Conservation (phyloP, 768 basidiomycete genomes). For the Suillus americanus region DNA sequence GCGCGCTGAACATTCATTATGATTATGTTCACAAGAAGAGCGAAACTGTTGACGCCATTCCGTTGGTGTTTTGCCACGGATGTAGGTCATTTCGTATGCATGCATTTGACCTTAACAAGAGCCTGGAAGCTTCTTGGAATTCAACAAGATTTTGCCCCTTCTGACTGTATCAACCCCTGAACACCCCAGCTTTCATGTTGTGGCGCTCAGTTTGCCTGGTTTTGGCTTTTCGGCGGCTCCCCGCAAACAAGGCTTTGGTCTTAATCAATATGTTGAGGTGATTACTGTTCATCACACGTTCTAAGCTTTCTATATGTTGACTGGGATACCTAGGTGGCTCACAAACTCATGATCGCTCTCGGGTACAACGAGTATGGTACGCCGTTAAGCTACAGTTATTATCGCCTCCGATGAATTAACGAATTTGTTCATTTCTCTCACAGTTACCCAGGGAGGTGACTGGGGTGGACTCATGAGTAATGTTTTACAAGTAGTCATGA, state of each 20-base stretch:
- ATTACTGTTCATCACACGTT: background rate
- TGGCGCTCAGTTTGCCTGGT: conserved; percentile 30
- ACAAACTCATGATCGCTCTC: conserved; percentile 49
- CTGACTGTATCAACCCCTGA: conserved; percentile 40
- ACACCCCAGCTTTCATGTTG: conserved; percentile 62
- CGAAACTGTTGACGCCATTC: conserved; percentile 43
- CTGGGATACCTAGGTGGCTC: conserved; percentile 33
- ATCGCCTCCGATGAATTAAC: background rate
- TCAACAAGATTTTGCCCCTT: conserved; percentile 50
- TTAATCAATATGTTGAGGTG: conserved; percentile 55
- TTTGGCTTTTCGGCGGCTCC: conserved; percentile 63
- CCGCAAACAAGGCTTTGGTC: conserved; percentile 48
- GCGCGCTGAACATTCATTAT: conserved; percentile 54
- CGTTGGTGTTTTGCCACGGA: conserved; percentile 61
- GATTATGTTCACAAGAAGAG: conserved; percentile 61
- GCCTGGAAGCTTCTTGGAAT: conserved; percentile 63
- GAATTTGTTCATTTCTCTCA: background rate
- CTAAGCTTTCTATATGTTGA: conserved; percentile 4
- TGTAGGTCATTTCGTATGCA: conserved; percentile 30
- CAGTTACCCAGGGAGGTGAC: conserved; percentile 51
- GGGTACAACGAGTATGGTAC: conserved; percentile 23
- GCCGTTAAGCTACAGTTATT: background rate
- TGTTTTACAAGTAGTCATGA: background rate
- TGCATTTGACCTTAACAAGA: conserved; percentile 32
- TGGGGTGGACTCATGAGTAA: conserved; percentile 40